Base-by-base conservation (phyloP, 441 rosid genomes). In the Dalechampia spathulata region DNA sequence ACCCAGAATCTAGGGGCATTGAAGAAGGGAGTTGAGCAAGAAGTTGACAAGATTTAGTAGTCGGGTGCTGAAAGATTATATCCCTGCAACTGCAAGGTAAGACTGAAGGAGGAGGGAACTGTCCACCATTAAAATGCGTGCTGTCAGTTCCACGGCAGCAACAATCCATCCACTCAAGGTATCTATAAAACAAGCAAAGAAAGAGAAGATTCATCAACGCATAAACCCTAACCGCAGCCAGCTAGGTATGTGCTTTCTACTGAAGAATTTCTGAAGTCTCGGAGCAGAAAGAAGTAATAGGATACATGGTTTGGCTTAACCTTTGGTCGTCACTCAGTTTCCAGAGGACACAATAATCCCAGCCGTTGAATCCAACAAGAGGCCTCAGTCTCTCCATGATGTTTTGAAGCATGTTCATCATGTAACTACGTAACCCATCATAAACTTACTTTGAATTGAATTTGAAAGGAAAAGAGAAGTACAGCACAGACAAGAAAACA, bases 341-440 rank as follows among this genome's bases (percentile, higher is more conserved):
- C 98, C 98, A 91, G 49, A 83, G 74, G 66, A 82, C 78, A 54
- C 95, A 85, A 66, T 82, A 88, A 58, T 87, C 90, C 96, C 96
- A 87, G 27, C 83, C 83, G 30, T 73, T 70, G 9, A 70, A 63
- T 44, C 93, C 93, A 52, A 87, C 93, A 5, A 91, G 72, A 30
- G 80, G 80, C 55, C 98, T 83, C 16, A 87, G 63, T 69, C 79
- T 82, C 57, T 82, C 93, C 84, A 68, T 73, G 52, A 78, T 69
- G 54, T 69, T 69, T 23, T 73, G 78, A 51, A 77, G 64, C 53
- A 68, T 68, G 52, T 66, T 72, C 82, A 75, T 79, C 49, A 72
- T 79, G 55, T 49, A 42, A 56, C 16, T 55, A 5, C 53, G n/a
- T 57, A 61, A 27, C 19, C 9, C 53, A 51, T 11, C 19, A 8